Evolutionary conservation across 768 basidiomycete genomes (phyloP), one percentile per base, ranked within the genome.

Genomic region (Pleurotus giganteus): DNA sequence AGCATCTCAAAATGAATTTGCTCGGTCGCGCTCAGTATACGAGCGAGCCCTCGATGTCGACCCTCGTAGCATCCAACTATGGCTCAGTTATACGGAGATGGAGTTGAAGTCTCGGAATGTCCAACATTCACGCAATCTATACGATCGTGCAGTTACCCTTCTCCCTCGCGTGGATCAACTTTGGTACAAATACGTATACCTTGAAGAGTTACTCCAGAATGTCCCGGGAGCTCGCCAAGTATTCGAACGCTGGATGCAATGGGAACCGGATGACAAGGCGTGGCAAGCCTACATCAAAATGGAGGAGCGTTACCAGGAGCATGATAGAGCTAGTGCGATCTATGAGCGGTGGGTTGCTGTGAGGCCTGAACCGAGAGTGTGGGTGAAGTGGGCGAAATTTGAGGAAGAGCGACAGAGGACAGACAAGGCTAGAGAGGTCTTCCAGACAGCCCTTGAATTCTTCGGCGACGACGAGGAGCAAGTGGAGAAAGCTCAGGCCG

Each of bases 241-340:
- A 53, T 99, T 98, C 58, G 97, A 99, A 70, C 83, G 97, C 43
- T 99, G 97, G 97, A 96, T 98, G 94, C 84, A 92, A 60, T 98
- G 97, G 97, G 97, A 98, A 67, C 97, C 97, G 0, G 95, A 98
- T 63, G 97, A 98, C 82, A 98, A 98, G 76, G 94, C 96, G 2
- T 99, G 96, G 96, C 91, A 94, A 66, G 93, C 94, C n/a, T 98
- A 96, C 71, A 91, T 98, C 79, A 98, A 99, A 75, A 78, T 98
- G 68, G 97, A 99, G 74, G 86, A 89, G 65, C 82, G 97, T 49
- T 99, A 98, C 67, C 77, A 85, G 54, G 97, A 99, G 70, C 72
- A 85, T 19, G 97, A 98, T 62, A 80, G 97, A 7, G 96, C 94
- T 2, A 96, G 94, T 56, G 76, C 86, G 19, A 88, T 98, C 31